A percentile compares a stretch with the other conserved stretches of the same genome.
phyloP scores from a whole-genome alignment of 2,329 filamentous ascomycete species.

The Hypoxylon sp. region DNA sequence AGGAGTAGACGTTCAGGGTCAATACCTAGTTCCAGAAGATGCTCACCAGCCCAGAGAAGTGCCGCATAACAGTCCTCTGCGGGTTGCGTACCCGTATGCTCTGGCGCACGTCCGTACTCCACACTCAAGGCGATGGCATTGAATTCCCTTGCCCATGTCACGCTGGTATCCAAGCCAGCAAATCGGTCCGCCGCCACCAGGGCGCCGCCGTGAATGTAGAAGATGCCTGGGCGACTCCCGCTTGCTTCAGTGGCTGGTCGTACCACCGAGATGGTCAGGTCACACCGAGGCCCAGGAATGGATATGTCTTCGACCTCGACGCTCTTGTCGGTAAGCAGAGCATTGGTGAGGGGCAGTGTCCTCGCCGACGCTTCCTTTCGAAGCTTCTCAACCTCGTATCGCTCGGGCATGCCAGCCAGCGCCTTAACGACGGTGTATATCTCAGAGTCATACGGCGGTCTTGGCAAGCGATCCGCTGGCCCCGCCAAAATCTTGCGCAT shows the following conservation, averaged over 20 bases:
- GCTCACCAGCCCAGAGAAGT: conserved; percentile 45
- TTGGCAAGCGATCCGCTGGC: conserved; percentile 40
- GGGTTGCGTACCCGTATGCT: conserved; percentile 42
- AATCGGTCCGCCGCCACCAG: conserved; percentile 45
- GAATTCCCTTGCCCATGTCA: conserved; percentile 44
- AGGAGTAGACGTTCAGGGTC: conserved; percentile 59
- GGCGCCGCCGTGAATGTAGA: conserved; percentile 47
- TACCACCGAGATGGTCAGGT: conserved; percentile 40
- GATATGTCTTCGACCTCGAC: conserved; percentile 39
- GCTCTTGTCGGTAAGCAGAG: conserved; percentile 42
- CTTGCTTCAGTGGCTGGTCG: conserved; percentile 31
- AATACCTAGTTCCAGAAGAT: conserved; percentile 51
- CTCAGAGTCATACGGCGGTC: conserved; percentile 44
- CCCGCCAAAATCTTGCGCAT: conserved; percentile 39
- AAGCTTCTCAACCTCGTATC: conserved; percentile 44
- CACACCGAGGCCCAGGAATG: conserved; percentile 40
- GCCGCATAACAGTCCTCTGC: conserved; percentile 52
- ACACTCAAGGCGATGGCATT: conserved; percentile 46
- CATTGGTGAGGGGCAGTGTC: conserved; percentile 41
- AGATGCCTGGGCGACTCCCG: conserved; percentile 41
- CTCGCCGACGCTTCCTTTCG: conserved; percentile 40
- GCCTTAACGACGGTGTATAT: conserved; percentile 40
- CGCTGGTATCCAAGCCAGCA: conserved; percentile 45
- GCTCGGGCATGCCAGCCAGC: conserved; percentile 39
- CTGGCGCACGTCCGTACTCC: conserved; percentile 47